Evolutionary conservation across 306 rosid genomes (phyloP), one percentile per base, ranked within the genome.

Genomic region (Spatholobus suberectus): DNA sequence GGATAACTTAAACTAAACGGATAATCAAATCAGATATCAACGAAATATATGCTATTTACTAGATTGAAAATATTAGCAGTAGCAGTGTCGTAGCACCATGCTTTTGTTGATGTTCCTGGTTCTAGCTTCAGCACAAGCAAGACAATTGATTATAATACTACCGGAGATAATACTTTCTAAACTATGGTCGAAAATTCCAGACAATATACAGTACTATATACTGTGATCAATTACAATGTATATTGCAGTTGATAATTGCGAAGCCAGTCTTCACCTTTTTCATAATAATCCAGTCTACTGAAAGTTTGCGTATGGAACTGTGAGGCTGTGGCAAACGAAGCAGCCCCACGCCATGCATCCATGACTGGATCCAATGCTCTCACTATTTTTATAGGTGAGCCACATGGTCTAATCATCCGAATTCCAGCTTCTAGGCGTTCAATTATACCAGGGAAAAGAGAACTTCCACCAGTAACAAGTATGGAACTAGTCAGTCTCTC

Each of bases 311-410:
- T 51, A 17, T 83, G 85, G 83, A 93, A 93, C 52, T 74, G 82
- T 15, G 96, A 14, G 76, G 80, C 63, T 47, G 92, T 82, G 3
- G 97, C 97, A 62, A 89, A 93, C n/a, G 85, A 83, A 77, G 96
- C 87, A 58, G 96, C 96, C 11, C 97, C 96, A 4, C 93, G 90
- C 97, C 97, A 91, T 43, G 97, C 97, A 35, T 93, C 97, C 73
- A 91, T 86, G 57, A 87, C 81, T 23, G 97, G 93, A 84, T 91
- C 90, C 89, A 85, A 17, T 40, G 96, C 97, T 59, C 83, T 89
- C 54, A 88, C 96, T 72, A 93, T 82, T 47, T 74, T 89, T 79
- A 93, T 90, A 62, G 89, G 90, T 1, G 96, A 57, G n/a, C 97
- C 97, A 10, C 88, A 86, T 2, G 93, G 96, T 83, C 93, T 85